These are phyloP conservation scores for Alnus glutinosa DNA, from an alignment of 306 rosid species.

Conservation along the genomic window DNA sequence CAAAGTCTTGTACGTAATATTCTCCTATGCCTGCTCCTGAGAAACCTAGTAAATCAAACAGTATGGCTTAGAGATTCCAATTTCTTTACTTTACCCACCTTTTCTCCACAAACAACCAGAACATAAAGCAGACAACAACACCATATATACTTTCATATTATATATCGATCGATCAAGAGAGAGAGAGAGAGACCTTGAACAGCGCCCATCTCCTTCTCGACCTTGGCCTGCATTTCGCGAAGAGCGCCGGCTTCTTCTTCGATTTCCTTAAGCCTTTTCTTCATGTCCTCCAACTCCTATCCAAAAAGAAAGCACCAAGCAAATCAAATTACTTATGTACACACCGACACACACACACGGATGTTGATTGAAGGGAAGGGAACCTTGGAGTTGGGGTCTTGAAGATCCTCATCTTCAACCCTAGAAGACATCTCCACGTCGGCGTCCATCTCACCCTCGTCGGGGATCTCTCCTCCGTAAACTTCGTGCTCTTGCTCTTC, in stretches of 20 bases:
- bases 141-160: not conserved
- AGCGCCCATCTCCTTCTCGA: slow-evolving; percentile 98
- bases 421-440: slow-evolving; percentile 51
- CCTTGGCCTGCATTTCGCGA: slow-evolving; percentile 99
- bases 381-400: slow-evolving; percentile 54
- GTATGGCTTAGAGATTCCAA: not conserved
- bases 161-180: not conserved
- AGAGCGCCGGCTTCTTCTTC: slow-evolving; percentile 97
- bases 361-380: not conserved
- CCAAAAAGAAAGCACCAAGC: not conserved
- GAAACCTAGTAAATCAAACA: not conserved
- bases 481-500: slow-evolving; percentile 67
- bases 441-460: slow-evolving; percentile 61
- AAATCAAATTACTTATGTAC: not conserved
- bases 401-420: slow-evolving; percentile 44
- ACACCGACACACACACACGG: too few species aligned
- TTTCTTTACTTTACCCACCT: not conserved
- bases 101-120: not conserved
- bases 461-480: slow-evolving; percentile 72
- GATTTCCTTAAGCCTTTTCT: slow-evolving; percentile 95
- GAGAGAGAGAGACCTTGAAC: slow-evolving; percentile 62
- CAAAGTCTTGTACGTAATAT: not conserved
- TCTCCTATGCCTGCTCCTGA: not conserved
- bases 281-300: slow-evolving; percentile 98
- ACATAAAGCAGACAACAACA: not conserved